These are phyloP conservation scores for Iberis pinnata DNA, from an alignment of 345 rosid genomes.

Conservation along the genomic window DNA sequence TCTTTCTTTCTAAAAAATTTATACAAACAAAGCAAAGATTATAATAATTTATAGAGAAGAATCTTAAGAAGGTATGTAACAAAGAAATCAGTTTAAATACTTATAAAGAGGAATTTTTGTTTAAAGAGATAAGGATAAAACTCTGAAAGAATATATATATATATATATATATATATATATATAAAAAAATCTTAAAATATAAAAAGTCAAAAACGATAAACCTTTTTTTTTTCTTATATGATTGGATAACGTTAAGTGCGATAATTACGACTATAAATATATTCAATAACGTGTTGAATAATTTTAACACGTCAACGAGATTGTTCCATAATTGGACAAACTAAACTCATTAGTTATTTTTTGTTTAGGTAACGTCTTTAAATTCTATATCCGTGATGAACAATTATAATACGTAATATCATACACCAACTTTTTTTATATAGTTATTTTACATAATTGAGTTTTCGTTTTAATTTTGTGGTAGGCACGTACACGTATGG, in stretches of 20 bases:
- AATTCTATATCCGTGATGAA: too few relatives aligned
- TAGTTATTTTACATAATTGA: too few relatives aligned
- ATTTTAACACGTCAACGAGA: slow-evolving; percentile 18
- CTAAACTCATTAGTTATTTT: too few relatives aligned
- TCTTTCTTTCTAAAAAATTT: slow-evolving; percentile 11
- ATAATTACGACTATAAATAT: not conserved
- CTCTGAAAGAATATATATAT: not conserved
- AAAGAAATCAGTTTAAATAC: slow-evolving; percentile 9
- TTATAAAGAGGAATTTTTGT: slow-evolving; percentile 9
- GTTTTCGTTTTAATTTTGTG: too few relatives aligned
- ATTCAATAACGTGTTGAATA: slow-evolving; percentile 5
- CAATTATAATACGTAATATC: too few relatives aligned
- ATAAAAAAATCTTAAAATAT: too few relatives aligned
- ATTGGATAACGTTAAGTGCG: slow-evolving; percentile 23
- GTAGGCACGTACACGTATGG: too few relatives aligned
- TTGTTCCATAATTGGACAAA: slow-evolving; percentile 25
- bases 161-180: too few relatives aligned
- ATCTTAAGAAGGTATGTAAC: too few relatives aligned
- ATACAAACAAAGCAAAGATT: not conserved
- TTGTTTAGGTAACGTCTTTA: too few relatives aligned
- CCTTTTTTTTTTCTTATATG: slow-evolving; percentile 16
- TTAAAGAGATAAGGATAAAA: slow-evolving; percentile 15
- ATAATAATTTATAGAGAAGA: too few relatives aligned
- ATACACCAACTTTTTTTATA: too few relatives aligned
- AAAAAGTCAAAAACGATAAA: not conserved